These are phyloP conservation scores for Irineochytrium annulatum DNA, from an alignment of 192 early-diverging fungal species.

Conservation along the genomic window DNA sequence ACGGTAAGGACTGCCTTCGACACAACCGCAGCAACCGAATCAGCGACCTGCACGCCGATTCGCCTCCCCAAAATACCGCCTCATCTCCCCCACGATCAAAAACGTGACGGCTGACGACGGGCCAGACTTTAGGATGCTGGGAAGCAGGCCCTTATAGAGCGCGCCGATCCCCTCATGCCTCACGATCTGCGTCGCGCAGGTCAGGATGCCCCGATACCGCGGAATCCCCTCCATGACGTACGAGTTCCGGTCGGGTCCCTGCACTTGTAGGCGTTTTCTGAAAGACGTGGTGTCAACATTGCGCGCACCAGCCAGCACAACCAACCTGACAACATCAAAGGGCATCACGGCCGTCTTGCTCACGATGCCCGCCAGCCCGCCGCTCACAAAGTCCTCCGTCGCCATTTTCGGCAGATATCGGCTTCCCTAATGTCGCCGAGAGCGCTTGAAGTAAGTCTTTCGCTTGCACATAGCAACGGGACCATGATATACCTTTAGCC, in stretches of 20 bases:
- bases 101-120: slow-evolving; percentile 85
- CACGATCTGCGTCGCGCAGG: slow-evolving; percentile 63
- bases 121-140: slow-evolving; percentile 81
- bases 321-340: slow-evolving; percentile 71
- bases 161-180: slow-evolving; percentile 73
- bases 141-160: slow-evolving; percentile 84
- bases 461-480: too few species aligned
- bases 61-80: neutral
- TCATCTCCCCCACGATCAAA: slow-evolving; percentile 54
- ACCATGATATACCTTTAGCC: slow-evolving; percentile 37
- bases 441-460: slow-evolving; percentile 1
- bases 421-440: neutral
- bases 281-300: neutral
- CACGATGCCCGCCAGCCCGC: slow-evolving; percentile 74
- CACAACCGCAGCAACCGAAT: too few species aligned
- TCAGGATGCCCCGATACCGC: slow-evolving; percentile 51
- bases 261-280: slow-evolving; percentile 57
- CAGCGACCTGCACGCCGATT: too few species aligned
- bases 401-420: too few species aligned
- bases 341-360: slow-evolving; percentile 87
- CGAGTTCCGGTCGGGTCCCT: slow-evolving; percentile 63
- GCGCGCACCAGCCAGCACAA: neutral
- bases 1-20: too few species aligned
- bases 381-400: slow-evolving; percentile 67
- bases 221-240: slow-evolving; percentile 66